phyloP scores from a whole-genome alignment of 1,284 basidiomycete genomes.

The Volvariella volvacea region DNA sequence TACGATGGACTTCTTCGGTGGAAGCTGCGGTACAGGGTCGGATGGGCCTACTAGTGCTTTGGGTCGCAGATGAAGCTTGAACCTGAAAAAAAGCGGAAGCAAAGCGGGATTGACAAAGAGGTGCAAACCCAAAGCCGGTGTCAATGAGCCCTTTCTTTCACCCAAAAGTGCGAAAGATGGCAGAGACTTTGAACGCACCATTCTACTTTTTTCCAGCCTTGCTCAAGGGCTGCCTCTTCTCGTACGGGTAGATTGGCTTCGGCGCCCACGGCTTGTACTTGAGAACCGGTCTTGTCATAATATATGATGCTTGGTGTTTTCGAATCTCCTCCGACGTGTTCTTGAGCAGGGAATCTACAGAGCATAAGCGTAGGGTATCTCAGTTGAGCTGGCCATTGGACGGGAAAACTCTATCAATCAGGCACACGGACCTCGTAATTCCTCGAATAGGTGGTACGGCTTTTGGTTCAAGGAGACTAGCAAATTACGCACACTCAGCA shows the following conservation, averaged over 20 bases:
- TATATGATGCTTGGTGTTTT: conserved; percentile 15
- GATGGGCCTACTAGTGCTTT: not conserved
- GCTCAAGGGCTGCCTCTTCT: conserved; percentile 8
- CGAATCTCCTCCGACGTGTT: conserved; percentile 10
- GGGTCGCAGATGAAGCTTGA: conserved; percentile 12
- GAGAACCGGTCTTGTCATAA: conserved; percentile 14
- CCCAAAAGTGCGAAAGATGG: conserved; percentile 6
- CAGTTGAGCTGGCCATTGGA: conserved; percentile 3
- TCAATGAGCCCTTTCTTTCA: no score
- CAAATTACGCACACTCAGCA: not conserved
- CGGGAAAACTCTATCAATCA: conserved; percentile 8
- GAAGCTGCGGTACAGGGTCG: conserved; percentile 35
- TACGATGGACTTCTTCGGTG: conserved; percentile 54
- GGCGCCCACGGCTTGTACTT: conserved; percentile 15
- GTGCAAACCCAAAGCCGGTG: no score
- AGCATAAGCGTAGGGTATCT: conserved; percentile 1
- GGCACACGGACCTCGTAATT: conserved; percentile 16
- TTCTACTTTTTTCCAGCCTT: conserved; percentile 13
- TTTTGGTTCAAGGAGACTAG: conserved; percentile 17
- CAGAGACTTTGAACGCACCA: conserved; percentile 6
- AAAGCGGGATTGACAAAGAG: no score
- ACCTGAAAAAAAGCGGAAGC: conserved; percentile 6
- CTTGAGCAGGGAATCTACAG: conserved; percentile 11
- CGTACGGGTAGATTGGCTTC: conserved; percentile 10
- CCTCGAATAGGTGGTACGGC: conserved; percentile 17